These are phyloP conservation scores for Clarireedia hainanense DNA, from an alignment of 2,329 filamentous ascomycete species.

Conservation along the genomic window DNA sequence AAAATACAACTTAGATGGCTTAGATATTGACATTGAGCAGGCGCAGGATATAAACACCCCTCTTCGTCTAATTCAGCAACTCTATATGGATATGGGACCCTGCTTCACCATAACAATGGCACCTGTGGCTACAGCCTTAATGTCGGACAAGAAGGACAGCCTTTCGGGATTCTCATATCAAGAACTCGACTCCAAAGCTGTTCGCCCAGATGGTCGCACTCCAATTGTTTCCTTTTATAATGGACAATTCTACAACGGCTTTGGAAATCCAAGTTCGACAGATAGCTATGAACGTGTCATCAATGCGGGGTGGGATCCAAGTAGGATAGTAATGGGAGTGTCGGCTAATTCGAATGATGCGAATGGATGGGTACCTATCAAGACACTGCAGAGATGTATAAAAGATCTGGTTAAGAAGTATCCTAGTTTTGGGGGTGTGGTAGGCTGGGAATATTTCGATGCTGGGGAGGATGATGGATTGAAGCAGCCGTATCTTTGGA, in stretches of 20 bases:
- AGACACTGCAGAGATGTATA: conserved; percentile 30
- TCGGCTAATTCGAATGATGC: conserved; percentile 8
- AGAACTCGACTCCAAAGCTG: conserved; percentile 56
- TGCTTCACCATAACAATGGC: conserved; percentile 59
- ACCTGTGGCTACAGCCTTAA: conserved; percentile 45
- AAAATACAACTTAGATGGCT: conserved; percentile 76
- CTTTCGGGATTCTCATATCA: conserved; percentile 60
- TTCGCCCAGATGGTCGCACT: background rate
- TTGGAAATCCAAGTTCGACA: conserved; percentile 2
- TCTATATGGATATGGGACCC: conserved; percentile 61
- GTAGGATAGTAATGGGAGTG: conserved; percentile 7
- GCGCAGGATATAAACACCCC: conserved; percentile 62
- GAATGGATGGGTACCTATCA: conserved; percentile 5
- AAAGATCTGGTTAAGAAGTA: conserved; percentile 6
- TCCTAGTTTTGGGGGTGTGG: conserved; percentile 11
- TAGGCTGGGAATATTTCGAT: conserved; percentile 51
- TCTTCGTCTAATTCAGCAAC: conserved; percentile 73
- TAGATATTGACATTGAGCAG: conserved; percentile 84
- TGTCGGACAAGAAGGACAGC: conserved; percentile 43
- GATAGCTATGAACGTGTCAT: conserved; percentile 8
- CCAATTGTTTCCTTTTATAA: conserved; percentile 12
- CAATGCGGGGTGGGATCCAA: conserved; percentile 10
- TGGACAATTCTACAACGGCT: conserved; percentile 12
- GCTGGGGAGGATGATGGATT: conserved; percentile 42
- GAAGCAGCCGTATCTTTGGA: conserved; percentile 30